phyloP scores from a whole-genome alignment of 306 rosid species.

The Castanopsis chinensis region DNA sequence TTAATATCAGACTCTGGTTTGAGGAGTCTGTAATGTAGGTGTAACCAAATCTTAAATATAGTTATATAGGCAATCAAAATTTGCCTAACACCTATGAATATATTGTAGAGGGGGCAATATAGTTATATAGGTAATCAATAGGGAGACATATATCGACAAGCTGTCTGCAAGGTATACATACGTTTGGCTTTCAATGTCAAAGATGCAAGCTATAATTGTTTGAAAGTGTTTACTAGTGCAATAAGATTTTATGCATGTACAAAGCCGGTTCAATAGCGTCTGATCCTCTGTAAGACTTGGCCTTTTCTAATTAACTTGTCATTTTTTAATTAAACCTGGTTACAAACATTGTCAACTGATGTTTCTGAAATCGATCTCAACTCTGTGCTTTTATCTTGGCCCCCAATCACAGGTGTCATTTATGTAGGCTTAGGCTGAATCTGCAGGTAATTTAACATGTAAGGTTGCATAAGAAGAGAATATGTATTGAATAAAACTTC shows the following conservation, averaged over 20 bases:
- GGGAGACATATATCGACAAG: conserved; percentile 61
- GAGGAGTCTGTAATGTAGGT: too few species aligned
- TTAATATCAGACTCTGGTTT: too few species aligned
- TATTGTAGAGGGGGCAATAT: too few species aligned
- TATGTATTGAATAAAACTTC: neutral
- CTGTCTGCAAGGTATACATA: conserved; percentile 76
- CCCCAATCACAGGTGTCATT: neutral
- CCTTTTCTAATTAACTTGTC: neutral
- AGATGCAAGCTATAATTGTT: neutral
- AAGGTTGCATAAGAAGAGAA: neutral
- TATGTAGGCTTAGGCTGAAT: neutral
- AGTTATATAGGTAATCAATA: conserved; percentile 24
- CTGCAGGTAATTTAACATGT: too few species aligned
- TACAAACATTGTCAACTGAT: neutral
- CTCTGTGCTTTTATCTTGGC: neutral
- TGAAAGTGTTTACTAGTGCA: neutral
- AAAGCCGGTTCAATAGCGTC: neutral
- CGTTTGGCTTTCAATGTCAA: neutral
- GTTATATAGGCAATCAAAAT: too few species aligned
- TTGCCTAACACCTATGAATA: too few species aligned
- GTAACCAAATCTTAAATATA: too few species aligned
- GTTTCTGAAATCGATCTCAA: neutral
- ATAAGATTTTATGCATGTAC: neutral
- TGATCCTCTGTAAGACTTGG: neutral
- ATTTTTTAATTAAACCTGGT: neutral